phyloP scores from a whole-genome alignment of 1,284 basidiomycete species.

The Neolentinus lepideus region DNA sequence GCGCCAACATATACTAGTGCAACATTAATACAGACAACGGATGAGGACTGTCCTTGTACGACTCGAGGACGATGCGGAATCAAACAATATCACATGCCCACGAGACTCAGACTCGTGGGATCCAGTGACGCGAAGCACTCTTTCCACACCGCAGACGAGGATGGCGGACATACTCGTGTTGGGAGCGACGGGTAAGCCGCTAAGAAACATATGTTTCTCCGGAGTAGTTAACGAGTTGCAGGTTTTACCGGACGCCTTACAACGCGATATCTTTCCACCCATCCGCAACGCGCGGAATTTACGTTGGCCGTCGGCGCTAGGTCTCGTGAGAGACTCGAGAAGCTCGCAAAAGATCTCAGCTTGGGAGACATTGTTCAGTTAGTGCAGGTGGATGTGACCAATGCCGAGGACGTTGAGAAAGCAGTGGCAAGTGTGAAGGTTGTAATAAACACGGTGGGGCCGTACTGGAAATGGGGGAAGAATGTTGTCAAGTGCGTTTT shows the following conservation, averaged over 20 bases:
- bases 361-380: constrained; percentile 33
- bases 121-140: background rate
- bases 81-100: too few relatives aligned
- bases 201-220: constrained; percentile 1
- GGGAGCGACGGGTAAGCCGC: constrained; percentile 46
- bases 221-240: constrained; percentile 8
- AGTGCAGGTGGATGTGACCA: constrained; percentile 38
- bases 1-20: too few relatives aligned
- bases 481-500: constrained; percentile 46
- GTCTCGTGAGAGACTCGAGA: constrained; percentile 45
- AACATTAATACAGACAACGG: too few relatives aligned
- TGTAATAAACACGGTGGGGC: constrained; percentile 63
- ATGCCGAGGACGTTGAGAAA: constrained; percentile 26
- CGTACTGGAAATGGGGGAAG: constrained; percentile 57
- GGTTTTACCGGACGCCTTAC: constrained; percentile 65
- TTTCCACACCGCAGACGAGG: background rate
- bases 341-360: constrained; percentile 32
- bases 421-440: constrained; percentile 43
- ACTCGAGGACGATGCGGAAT: too few relatives aligned
- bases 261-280: constrained; percentile 49
- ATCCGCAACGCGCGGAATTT: constrained; percentile 54
- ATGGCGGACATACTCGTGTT: constrained; percentile 48
- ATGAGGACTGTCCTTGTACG: too few relatives aligned
- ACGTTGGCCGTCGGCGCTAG: constrained; percentile 55
- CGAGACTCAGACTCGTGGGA: background rate